Conservation (phyloP, 2,329 filamentous ascomycete genomes). For the Hymenoscyphus albidus region DNA sequence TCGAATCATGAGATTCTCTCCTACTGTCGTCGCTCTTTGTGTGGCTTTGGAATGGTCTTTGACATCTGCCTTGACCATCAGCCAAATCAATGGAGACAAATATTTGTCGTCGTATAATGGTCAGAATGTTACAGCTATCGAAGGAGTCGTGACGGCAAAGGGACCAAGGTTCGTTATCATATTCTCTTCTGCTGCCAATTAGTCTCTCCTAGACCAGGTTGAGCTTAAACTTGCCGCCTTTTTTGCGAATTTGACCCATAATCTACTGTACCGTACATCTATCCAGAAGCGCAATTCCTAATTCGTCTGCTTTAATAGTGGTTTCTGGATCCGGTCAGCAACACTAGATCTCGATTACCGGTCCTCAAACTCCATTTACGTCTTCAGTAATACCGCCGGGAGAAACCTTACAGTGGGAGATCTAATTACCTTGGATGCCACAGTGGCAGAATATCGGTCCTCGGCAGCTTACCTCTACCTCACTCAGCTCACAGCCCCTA, state of each 20-base stretch:
- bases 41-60: constrained; percentile 7
- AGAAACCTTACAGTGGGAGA: constrained; percentile 58
- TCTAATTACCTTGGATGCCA: constrained; percentile 56
- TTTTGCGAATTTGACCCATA: no score
- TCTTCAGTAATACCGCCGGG: constrained; percentile 53
- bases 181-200: background rate
- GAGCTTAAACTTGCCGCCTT: no score
- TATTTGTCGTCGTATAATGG: constrained; percentile 60
- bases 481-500: constrained; percentile 58
- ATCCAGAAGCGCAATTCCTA: no score
- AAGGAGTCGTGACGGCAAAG: constrained; percentile 64
- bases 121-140: constrained; percentile 53
- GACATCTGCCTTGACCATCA: constrained; percentile 45
- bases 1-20: constrained; percentile 9
- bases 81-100: constrained; percentile 61
- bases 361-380: constrained; percentile 63
- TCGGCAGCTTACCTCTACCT: constrained; percentile 53
- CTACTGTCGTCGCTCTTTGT: constrained; percentile 1
- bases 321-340: constrained; percentile 62
- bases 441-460: constrained; percentile 51
- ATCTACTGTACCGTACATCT: no score
- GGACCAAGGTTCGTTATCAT: constrained; percentile 36
- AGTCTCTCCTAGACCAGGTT: background rate
- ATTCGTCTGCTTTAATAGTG: constrained; percentile 35
- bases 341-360: constrained; percentile 50